Percentiles rank a stretch among this genome's conserved stretches.
Evolutionary conservation across 345 rosid genomes (phyloP).

Genomic region (Citrus sp.): DNA sequence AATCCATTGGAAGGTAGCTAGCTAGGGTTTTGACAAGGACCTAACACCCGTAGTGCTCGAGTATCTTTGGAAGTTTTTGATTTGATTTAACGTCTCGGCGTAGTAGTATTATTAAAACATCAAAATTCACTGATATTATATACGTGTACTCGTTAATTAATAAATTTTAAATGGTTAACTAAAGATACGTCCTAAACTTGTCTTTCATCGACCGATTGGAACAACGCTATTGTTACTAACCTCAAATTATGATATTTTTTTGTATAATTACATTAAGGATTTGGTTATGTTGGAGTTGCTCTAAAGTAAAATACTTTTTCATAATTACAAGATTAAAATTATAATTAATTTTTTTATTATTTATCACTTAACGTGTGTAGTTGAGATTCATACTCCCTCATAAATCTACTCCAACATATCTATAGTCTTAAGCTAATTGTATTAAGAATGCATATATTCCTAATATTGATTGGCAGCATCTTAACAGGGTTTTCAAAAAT

Average conservation of each 20-base stretch:
- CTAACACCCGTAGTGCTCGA: not conserved
- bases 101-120: not conserved
- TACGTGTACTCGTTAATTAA: not conserved
- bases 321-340: too few relatives aligned
- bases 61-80: not conserved
- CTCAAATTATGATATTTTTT: too few relatives aligned
- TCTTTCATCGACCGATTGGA: not conserved
- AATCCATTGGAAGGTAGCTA: not conserved
- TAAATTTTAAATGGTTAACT: not conserved
- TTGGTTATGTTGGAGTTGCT: fast-evolving
- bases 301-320: fast-evolving
- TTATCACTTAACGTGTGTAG: too few relatives aligned
- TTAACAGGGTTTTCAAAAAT: too few relatives aligned
- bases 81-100: not conserved
- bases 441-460: fast-evolving
- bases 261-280: too few relatives aligned
- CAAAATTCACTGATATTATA: not conserved
- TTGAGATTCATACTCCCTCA: fast-evolving
- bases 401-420: fast-evolving
- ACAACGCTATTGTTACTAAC: not conserved
- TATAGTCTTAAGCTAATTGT: too few relatives aligned
- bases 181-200: not conserved
- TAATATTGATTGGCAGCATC: too few relatives aligned
- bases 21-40: not conserved
- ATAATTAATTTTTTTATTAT: too few relatives aligned